Evolutionary conservation across 1,284 basidiomycete species (phyloP), one percentile per base, ranked within the genome.

Genomic region (Flammula alnicola): DNA sequence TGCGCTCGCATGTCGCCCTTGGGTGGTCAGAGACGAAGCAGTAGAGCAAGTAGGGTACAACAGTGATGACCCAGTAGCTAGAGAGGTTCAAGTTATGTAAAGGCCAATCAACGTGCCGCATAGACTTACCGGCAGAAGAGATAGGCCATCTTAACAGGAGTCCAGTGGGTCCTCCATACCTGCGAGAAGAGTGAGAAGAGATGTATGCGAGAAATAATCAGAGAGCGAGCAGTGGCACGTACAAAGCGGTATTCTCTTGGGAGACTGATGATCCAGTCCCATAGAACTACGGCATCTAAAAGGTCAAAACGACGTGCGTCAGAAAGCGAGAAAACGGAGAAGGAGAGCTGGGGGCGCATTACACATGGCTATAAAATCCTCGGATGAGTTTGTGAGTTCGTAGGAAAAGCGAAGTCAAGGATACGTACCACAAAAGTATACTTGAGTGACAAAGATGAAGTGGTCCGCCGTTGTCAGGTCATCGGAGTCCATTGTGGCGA

Each of bases 161-260:
- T 88, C 88, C 88, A 91, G 55, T 75, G 78, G 11, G 85, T 87
- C 69, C 79, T 87, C 88, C 88, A 91, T 49, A 90, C 79, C 88
- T 90, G 39, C 20, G 33, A 23, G 49, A 52, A 29, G 29, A 31
- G 51, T 47, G 14, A 44, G 44, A 55, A 47, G 38, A 58, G 35
- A 54, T 26, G 29, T 35, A 25, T 50, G 55, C 49, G 52, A 37
- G 38, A 47, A 37, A 52, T 32, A 20, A 23, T 40, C 11, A 17
- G 31, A 42, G 44, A 56, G 41, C 37, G 46, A 49, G 48, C 38
- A 44, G 37, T 38, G 33, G 49, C 49, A 73, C 76, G 62, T 66
- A 88, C 87, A 66, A 86, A 89, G 62, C 78, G 78, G 72, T 80
- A 88, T 69, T 91, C 88, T 68, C 86, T 76, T 25, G 81, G 80